Evolutionary conservation across 352 stramenopile species (phyloP), one percentile per base, ranked within the genome.

Genomic region (Phytopythium litorale): DNA sequence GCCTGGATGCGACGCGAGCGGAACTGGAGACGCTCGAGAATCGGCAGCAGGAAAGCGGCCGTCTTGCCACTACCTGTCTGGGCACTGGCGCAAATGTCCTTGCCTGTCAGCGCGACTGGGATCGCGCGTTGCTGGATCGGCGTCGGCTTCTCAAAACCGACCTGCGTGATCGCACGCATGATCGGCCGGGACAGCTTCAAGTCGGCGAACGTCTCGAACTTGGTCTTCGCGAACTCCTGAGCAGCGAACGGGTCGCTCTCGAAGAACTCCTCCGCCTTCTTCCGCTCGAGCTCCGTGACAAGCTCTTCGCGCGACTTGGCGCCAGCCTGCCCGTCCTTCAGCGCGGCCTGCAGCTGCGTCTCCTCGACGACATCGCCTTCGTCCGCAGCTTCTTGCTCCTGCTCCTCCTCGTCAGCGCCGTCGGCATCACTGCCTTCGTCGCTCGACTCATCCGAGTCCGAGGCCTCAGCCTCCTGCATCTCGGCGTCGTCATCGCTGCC

Each of bases 61-160:
- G 97, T 99, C 73, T 99, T 99, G 71, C 98, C 98, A 79, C 80
- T 97, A 64, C 98, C 98, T 7, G 97, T 99, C 64, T 98, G 90
- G 2, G 97, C 97, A 57, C 89, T 98, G 16, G 97, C 98, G 70
- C 96, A 99, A 65, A 99, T 97, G 80, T 99, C 98, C 57, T 98
- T 94, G 40, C 97, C 96, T 21, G 87, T 92, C 15, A 99, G 68
- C 6, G 91, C 95, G 30, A 99, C 77, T 1, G 97, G 97, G 45
- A 99, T 97, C 42, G 95, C 92, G 25, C 87, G 89, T 54, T 96
- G 89, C 76, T 97, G 91, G 73, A 97, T 96, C 16, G 96, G 89
- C 54, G 98, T 99, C 15, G 97, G 98, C 51, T 93, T 97, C 35
- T 98, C 88, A 73, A 98, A 99, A 35, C 97, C 97, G 70, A 99